Base-by-base conservation (phyloP, 306 rosid genomes). In the Acacia acuminata region DNA sequence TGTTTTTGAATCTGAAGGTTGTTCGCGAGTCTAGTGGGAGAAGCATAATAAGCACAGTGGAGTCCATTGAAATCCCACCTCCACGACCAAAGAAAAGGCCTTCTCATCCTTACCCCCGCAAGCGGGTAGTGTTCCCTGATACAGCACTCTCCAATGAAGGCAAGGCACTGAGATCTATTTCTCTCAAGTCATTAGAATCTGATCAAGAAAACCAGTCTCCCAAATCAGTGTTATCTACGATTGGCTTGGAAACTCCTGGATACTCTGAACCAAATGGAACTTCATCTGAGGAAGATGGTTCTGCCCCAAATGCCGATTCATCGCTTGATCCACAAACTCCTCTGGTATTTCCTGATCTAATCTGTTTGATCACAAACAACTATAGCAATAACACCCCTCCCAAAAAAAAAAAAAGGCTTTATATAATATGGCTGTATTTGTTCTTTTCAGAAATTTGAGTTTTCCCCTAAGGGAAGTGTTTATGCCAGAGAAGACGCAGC, bases 51-150 rank as follows among this genome's bases (percentile, higher is more conserved):
- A 84, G 24, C 77, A 44, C 76, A 0, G 76, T 20, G 30, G 94
- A 88, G 20, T 84, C 90, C 14, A 88, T 94, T 77, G 93, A 90
- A 82, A 94, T 94, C 55, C 98, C 98, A 58, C 98, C 98, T 77
- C 96, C 98, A 2, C 81, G 98, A 47, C 98, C 98, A 5, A 94
- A 94, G 47, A 79, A 93, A 80, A 94, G 92, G 79, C 97, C 98
- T 0, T 83, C 77, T 82, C 97, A 91, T 87, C 97, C 98, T 85
- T 94, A 94, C 79, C 98, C 98, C 44, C 92, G 97, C 3, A 94
- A 94, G 78, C 90, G 71, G 77, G 87, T 77, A 11, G 80, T 65
- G 75, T 77, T 45, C 2, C 40, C 82, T 47, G 71, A 11, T 3
- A 87, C 80, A 27, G 87, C 50, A 73, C 63, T 32, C 78, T 74